Base-by-base conservation (phyloP, 257 asterid species). In the Leptodermis oblonga region DNA sequence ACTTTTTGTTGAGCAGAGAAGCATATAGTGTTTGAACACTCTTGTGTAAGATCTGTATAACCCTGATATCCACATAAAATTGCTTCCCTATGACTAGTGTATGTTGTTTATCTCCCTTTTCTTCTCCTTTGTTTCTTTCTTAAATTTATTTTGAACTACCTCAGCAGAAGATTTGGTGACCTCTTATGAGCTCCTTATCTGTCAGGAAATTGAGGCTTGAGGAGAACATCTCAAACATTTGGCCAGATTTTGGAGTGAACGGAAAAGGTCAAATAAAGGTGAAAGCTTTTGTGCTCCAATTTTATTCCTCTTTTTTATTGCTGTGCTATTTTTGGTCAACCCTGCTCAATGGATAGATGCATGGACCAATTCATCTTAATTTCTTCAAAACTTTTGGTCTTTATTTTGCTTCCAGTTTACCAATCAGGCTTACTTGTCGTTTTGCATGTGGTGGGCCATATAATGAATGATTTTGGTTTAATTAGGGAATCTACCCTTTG, bases 181-280 rank as follows among this genome's bases (percentile, higher is more conserved):
- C 48, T 6, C 37, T 33, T 74, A 39, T 6, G 62, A 62, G 52
- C 23, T 65, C 75, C 25, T 70, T 67, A 66, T 81, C 64, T 71
- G 23, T 52, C 93, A 93, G 99, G 91, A 87, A 77, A 79, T 88
- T 93, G 86, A 87, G 77, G 78, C 88, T 90, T 45, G 94, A 86
- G 52, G 97, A 93, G 60, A 83, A 80, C 72, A 86, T 88, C 73
- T 83, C 78, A 77, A 79, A 75, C 70, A 80, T 90, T 58, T 93
- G 99, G 99, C 95, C 95, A 52, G 95, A 77, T 48, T 93, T 93
- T 82, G 90, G 87, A 77, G 76, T 83, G 74, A 87, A 82, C 33
- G 96, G 90, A 39, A 93, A 93, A 83, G 94, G 87, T 70, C 81
- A 79, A 74, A 88, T 93, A 81, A 88, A 86, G 96, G 99, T 93